These are phyloP conservation scores for Podaxis sp. DNA, from an alignment of 768 basidiomycete genomes.

Conservation along the genomic window DNA sequence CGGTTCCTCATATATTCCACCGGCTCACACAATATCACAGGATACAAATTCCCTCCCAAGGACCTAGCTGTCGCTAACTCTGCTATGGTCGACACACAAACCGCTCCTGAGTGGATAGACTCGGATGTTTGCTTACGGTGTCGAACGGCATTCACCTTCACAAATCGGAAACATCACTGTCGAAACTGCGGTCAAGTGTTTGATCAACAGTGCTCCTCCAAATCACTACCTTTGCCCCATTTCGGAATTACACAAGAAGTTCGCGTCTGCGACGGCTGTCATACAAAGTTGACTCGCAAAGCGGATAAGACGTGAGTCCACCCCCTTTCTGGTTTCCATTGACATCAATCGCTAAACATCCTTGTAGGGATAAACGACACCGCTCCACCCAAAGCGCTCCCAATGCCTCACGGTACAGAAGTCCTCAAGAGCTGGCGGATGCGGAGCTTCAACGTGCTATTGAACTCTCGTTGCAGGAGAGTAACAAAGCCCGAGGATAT, in stretches of 20 bases:
- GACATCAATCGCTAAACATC: conserved; percentile 8
- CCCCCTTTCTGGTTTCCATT: background rate
- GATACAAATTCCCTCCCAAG: conserved; percentile 82
- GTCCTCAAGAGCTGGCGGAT: conserved; percentile 64
- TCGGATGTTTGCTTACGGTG: conserved; percentile 93
- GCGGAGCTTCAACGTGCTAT: conserved; percentile 93
- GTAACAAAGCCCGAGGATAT: conserved; percentile 59
- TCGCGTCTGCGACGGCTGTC: conserved; percentile 89
- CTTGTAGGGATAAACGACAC: conserved; percentile 39
- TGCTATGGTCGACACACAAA: conserved; percentile 87
- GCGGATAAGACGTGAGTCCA: conserved; percentile 34
- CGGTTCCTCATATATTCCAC: background rate
- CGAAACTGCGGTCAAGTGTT: conserved; percentile 97
- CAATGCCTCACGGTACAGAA: conserved; percentile 43
- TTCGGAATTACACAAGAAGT: conserved; percentile 93
- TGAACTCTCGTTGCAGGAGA: conserved; percentile 82
- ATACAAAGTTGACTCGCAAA: conserved; percentile 69
- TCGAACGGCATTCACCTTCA: conserved; percentile 86
- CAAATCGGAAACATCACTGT: conserved; percentile 97
- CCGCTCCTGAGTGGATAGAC: conserved; percentile 96
- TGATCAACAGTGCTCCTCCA: conserved; percentile 89
- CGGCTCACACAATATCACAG: conserved; percentile 28
- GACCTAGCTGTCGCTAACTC: conserved; percentile 65
- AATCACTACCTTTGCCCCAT: conserved; percentile 80
- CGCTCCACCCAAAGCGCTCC: conserved; percentile 53